A percentile compares a stretch with the other conserved stretches of the same genome.
Conservation (phyloP, 1,284 basidiomycete species). For the Fomitopsis palustris region DNA sequence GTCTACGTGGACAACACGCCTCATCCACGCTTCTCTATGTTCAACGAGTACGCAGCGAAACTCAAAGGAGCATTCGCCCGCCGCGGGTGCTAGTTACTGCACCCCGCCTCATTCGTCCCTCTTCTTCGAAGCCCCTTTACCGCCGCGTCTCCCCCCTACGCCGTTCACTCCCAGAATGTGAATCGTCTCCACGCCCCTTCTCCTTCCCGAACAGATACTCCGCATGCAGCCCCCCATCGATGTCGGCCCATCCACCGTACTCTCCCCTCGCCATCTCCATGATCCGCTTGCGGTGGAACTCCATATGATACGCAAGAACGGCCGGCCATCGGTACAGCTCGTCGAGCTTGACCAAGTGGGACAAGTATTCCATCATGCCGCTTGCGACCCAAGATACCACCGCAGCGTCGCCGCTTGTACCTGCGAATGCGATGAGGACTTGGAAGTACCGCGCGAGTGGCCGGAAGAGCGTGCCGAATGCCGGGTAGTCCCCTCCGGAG, state of each 20-base stretch:
- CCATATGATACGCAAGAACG: not conserved
- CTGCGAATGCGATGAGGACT: not conserved
- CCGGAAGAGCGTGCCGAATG: not conserved
- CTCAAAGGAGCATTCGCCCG: not conserved
- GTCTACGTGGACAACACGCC: not conserved
- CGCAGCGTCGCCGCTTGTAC: not conserved
- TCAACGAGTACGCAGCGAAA: not conserved
- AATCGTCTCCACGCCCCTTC: not conserved
- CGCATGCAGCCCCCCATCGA: not conserved
- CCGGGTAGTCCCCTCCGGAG: not conserved
- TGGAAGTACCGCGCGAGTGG: not conserved
- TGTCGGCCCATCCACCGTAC: not conserved
- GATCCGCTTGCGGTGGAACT: not conserved
- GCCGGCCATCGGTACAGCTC: not conserved
- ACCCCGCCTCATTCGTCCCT: too few species aligned
- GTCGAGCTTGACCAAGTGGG: not conserved
- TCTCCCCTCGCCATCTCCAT: not conserved
- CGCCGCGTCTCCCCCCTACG: too few species aligned
- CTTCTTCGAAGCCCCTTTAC: too few species aligned
- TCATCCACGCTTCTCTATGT: not conserved
- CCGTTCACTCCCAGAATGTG: too few species aligned
- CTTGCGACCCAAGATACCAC: not conserved
- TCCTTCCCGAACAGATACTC: not conserved
- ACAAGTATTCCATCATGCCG: not conserved
- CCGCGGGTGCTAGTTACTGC: too few species aligned